These are phyloP conservation scores for Pluteus cervinus DNA, from an alignment of 768 basidiomycete species.

Conservation along the genomic window DNA sequence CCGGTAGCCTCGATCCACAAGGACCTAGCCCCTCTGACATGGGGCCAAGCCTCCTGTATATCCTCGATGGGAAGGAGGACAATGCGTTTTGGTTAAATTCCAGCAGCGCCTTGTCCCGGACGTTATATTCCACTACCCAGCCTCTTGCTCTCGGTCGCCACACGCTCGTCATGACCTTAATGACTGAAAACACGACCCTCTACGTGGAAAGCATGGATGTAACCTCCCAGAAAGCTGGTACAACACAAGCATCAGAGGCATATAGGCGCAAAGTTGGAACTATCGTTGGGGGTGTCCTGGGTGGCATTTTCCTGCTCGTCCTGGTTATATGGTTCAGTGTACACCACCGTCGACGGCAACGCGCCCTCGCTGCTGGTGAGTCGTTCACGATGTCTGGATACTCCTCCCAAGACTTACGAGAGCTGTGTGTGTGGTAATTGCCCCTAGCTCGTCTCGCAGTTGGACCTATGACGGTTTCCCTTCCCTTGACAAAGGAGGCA, in stretches of 20 bases:
- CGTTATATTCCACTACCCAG: conserved; percentile 14
- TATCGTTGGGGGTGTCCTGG: conserved; percentile 8
- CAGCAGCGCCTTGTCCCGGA: conserved; percentile 1
- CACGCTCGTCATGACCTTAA: conserved; percentile 12
- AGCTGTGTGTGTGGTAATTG: no score
- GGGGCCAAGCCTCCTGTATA: no score
- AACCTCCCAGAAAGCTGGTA: neutral
- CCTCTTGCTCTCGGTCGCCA: conserved; percentile 10
- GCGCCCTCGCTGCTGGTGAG: conserved; percentile 7
- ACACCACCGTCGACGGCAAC: conserved; percentile 7
- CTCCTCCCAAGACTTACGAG: no score
- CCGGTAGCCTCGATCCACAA: no score
- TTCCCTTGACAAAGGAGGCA: conserved; percentile 23
- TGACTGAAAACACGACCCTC: conserved; percentile 9
- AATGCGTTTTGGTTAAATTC: conserved; percentile 9
- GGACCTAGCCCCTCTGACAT: no score
- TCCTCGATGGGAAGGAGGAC: conserved; percentile 13
- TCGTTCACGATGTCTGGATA: no score
- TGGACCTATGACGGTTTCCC: conserved; percentile 19
- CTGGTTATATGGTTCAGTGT: conserved; percentile 8
- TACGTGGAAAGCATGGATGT: conserved; percentile 12
- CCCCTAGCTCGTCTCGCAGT: conserved; percentile 13
- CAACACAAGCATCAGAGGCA: no score
- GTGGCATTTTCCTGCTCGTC: conserved; percentile 3
- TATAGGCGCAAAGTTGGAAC: conserved; percentile 8